Evolutionary conservation across 345 rosid species (phyloP).

Genomic region (Citrus medica): DNA sequence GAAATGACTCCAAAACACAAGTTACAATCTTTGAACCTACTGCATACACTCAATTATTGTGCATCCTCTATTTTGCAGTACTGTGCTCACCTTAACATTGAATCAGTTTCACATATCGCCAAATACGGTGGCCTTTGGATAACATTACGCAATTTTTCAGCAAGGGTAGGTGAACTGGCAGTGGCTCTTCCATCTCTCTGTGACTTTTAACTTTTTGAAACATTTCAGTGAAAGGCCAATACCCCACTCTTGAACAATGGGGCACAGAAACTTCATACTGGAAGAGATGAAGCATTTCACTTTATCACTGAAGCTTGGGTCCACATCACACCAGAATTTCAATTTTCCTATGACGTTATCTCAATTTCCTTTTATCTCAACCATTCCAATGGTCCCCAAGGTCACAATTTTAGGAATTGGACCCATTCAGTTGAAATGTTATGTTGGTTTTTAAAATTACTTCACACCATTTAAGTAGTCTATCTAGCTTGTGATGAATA

Average conservation of each 20-base stretch:
- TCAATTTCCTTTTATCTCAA: no score
- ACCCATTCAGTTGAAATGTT: neutral
- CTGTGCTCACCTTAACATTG: neutral
- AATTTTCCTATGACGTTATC: neutral
- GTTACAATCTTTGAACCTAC: neutral
- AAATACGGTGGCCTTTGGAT: neutral
- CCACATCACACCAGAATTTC: neutral
- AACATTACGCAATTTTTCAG: neutral
- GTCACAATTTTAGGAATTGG: neutral
- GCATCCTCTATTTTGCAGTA: neutral
- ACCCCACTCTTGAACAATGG: neutral
- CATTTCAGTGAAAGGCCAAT: neutral
- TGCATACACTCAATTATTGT: neutral
- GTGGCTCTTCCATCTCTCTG: neutral
- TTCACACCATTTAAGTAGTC: no score
- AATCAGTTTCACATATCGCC: neutral
- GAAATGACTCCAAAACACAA: no score
- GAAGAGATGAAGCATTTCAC: neutral
- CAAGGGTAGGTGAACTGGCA: neutral
- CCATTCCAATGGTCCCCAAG: neutral
- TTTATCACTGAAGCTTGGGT: neutral
- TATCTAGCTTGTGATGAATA: neutral
- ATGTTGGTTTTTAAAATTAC: neutral
- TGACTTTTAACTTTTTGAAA: neutral
- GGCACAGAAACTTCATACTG: neutral